These are phyloP conservation scores for Artomyces pyxidatus DNA, from an alignment of 768 basidiomycete genomes.

Conservation along the genomic window DNA sequence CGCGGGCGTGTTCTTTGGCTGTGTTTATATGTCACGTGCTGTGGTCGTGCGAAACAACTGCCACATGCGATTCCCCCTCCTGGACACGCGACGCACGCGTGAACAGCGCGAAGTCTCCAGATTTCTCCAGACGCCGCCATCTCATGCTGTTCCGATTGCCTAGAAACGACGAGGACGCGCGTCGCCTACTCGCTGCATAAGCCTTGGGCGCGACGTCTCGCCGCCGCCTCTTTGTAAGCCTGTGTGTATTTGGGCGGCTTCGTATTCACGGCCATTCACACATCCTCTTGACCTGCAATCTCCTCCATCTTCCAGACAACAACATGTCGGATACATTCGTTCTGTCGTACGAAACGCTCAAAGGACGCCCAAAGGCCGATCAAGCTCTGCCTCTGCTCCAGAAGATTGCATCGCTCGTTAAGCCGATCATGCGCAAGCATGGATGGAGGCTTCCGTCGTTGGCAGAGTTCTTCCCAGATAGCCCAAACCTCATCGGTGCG, in stretches of 20 bases:
- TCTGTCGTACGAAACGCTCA: conserved; percentile 64
- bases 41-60: no score
- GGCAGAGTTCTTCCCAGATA: conserved; percentile 84
- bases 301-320: background rate
- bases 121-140: no score
- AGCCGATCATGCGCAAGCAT: conserved; percentile 89
- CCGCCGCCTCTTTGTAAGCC: background rate
- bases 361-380: conserved; percentile 55
- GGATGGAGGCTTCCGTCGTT: conserved; percentile 71
- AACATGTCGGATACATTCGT: conserved; percentile 59
- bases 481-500: conserved; percentile 65
- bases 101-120: no score
- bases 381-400: conserved; percentile 62
- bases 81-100: no score
- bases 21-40: background rate
- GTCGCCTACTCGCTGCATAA: no score
- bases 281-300: background rate
- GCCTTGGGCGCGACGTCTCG: no score
- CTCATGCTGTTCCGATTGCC: no score
- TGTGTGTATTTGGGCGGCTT: background rate
- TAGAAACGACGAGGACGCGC: no score
- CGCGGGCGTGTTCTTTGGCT: background rate
- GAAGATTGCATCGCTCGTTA: conserved; percentile 69
- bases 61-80: no score
- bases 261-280: background rate